Conservation (phyloP, 352 stramenopile species). For the Phytophthora litchii region DNA sequence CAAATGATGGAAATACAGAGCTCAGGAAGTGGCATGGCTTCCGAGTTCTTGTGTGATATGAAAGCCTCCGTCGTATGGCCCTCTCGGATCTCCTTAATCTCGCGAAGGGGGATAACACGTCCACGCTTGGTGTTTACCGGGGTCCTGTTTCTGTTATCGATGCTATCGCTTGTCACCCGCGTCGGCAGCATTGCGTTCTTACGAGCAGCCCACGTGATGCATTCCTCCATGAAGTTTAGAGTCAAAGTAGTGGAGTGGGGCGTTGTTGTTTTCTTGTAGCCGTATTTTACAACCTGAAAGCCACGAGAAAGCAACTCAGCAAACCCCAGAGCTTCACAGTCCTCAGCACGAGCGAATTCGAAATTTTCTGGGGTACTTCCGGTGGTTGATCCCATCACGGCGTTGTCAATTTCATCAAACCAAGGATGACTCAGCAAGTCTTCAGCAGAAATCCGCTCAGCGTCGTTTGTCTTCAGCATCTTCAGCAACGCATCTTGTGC, state of each 20-base stretch:
- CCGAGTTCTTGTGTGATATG: conserved; percentile 29
- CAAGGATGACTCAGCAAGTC: conserved; percentile 70
- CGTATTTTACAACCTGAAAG: conserved; percentile 69
- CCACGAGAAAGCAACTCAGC: conserved; percentile 65
- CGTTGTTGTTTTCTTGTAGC: conserved; percentile 44
- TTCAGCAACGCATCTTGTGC: conserved; percentile 68
- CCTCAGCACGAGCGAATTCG: conserved; percentile 40
- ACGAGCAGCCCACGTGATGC: conserved; percentile 62
- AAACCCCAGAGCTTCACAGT: conserved; percentile 70
- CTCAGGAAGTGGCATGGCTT: conserved; percentile 30
- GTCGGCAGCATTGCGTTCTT: conserved; percentile 13
- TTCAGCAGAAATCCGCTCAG: conserved; percentile 65
- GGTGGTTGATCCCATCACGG: conserved; percentile 1
- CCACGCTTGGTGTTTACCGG: conserved; percentile 3
- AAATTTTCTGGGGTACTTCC: conserved; percentile 10
- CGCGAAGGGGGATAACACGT: conserved; percentile 47
- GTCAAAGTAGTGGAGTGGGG: conserved; percentile 51
- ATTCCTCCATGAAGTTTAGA: conserved; percentile 63
- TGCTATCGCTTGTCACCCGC: conserved; percentile 10
- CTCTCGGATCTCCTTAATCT: conserved; percentile 60
- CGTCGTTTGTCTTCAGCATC: conserved; percentile 57
- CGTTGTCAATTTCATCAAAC: conserved; percentile 44
- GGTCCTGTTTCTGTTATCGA: not conserved
- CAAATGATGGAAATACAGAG: conserved; percentile 69
- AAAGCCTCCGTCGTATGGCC: conserved; percentile 65